A percentile compares a stretch with the other conserved stretches of the same genome.
Evolutionary conservation across 2,329 filamentous ascomycete species (phyloP).

Genomic region (Colletotrichum abscissum): DNA sequence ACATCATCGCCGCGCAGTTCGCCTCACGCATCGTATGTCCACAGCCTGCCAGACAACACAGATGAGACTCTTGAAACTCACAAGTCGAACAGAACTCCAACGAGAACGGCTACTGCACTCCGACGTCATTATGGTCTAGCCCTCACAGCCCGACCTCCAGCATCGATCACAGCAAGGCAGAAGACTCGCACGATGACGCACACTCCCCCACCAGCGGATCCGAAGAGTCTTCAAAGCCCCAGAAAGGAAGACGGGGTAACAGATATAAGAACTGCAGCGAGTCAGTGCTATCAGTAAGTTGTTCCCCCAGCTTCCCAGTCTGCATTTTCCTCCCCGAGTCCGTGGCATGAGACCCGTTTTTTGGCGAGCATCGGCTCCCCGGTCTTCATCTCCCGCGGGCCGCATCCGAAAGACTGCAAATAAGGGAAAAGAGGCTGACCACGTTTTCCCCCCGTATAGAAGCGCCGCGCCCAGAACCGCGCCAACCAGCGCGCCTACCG

Average conservation of each 20-base stretch:
- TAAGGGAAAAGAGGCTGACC: neutral
- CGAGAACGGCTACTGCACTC: constrained; percentile 27
- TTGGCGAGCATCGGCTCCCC: too few species aligned
- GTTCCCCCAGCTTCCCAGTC: neutral
- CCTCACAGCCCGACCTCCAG: constrained; percentile 30
- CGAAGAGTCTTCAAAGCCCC: constrained; percentile 3
- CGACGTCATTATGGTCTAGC: constrained; percentile 29
- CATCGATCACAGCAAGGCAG: constrained; percentile 24
- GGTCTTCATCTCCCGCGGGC: neutral
- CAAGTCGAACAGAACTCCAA: constrained; percentile 2
- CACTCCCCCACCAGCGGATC: constrained; percentile 13
- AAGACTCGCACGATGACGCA: constrained; percentile 26
- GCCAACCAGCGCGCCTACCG: constrained; percentile 34
- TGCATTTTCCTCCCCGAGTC: neutral
- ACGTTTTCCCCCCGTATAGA: neutral
- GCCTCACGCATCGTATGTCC: constrained; percentile 20
- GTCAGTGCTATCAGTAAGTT: constrained; percentile 30
- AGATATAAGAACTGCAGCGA: constrained; percentile 37
- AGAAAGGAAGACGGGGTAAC: constrained; percentile 28
- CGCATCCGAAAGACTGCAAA: neutral
- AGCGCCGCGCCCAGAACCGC: constrained; percentile 31
- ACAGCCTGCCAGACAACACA: neutral
- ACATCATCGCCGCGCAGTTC: constrained; percentile 34
- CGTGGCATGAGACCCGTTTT: too few species aligned
- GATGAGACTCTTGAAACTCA: neutral